Evolutionary conservation across 345 rosid genomes (phyloP).

Genomic region (Diplotaxis tenuifolia): DNA sequence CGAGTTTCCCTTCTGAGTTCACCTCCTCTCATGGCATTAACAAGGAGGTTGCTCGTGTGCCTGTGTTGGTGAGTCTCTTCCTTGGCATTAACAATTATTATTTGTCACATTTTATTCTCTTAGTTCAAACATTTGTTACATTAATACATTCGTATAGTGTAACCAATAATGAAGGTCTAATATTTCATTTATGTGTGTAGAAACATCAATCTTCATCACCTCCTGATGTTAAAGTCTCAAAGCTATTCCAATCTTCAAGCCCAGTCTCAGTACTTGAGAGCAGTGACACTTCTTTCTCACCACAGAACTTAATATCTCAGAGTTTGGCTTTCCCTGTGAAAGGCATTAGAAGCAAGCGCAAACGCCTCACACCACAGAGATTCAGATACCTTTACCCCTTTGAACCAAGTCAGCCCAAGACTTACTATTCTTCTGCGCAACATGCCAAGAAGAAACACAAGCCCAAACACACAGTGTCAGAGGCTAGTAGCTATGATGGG

Average conservation of each 20-base stretch:
- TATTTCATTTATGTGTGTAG: constrained; percentile 37
- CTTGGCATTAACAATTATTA: not conserved
- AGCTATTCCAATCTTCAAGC: constrained; percentile 54
- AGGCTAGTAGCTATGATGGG: constrained; percentile 16
- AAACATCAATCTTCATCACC: constrained; percentile 32
- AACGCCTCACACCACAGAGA: constrained; percentile 41
- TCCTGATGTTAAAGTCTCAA: constrained; percentile 44
- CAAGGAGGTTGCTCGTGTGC: constrained; percentile 11
- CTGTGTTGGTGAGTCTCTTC: constrained; percentile 45
- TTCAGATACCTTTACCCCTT: constrained; percentile 29
- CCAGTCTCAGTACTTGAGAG: constrained; percentile 85
- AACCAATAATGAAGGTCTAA: not conserved
- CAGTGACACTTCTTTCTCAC: constrained; percentile 55
- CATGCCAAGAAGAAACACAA: constrained; percentile 48
- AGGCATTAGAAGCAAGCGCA: constrained; percentile 80
- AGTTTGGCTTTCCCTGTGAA: constrained; percentile 49
- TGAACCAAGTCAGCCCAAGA: constrained; percentile 30
- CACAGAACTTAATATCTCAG: constrained; percentile 39
- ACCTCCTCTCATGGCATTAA: constrained; percentile 18
- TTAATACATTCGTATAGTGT: too few relatives aligned
- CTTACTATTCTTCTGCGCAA: constrained; percentile 32
- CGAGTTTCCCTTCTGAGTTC: constrained; percentile 40
- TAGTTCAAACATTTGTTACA: not conserved
- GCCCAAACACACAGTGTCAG: constrained; percentile 25
- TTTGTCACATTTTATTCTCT: not conserved